Base-by-base conservation (phyloP, 2,329 filamentous ascomycete genomes). In the Dactylonectria macrodidyma region DNA sequence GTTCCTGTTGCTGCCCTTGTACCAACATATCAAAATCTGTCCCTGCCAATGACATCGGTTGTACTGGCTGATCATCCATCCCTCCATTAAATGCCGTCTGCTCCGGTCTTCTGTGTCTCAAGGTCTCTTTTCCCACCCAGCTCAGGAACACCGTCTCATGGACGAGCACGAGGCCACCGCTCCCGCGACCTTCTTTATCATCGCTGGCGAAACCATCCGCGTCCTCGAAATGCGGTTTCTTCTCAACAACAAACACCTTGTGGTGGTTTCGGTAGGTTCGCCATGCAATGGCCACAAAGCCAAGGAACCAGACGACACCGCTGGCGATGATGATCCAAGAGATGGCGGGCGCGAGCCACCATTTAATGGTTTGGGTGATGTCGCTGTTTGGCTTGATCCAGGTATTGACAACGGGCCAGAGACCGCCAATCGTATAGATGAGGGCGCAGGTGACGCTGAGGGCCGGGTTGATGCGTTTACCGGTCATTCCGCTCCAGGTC, bases 71-170 rank as follows among this genome's bases (percentile, higher is more conserved):
- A 5, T 64, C 59, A 14, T 67, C 63, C 22, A 59, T 19, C 0
- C 44, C 66, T 6, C 70, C 61, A 7, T 68, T 63, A 36, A 68
- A 67, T 1, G 44, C 58, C 34, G 54, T 59, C 4, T 57, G 46
- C 2, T 64, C 69, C 6, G 71, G 59, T 12, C 67, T 62, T 30
- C 69, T 66, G 11, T 71, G 52, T 3, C 60, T 69, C 24, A 75
- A 67, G 12, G 75, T 75, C 57, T 81, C 79, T 16, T 66, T 75
- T 0, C 76, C 79, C 16, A 78, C 76, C 79, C 79, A 81, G 52
- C 77, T 77, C 14, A 80, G 62, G 57, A 79, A 81, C 0, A 81
- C 79, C 6, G 79, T 81, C 70, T 81, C 79, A n/a, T 81, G 80
- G 8, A 80, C 73, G 30, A 81, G 74, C 3, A 81, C 75, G 33